A percentile compares a stretch with the other conserved stretches of the same genome.
Evolutionary conservation across 345 rosid genomes (phyloP).

Genomic region (Moricandia moricandioides): DNA sequence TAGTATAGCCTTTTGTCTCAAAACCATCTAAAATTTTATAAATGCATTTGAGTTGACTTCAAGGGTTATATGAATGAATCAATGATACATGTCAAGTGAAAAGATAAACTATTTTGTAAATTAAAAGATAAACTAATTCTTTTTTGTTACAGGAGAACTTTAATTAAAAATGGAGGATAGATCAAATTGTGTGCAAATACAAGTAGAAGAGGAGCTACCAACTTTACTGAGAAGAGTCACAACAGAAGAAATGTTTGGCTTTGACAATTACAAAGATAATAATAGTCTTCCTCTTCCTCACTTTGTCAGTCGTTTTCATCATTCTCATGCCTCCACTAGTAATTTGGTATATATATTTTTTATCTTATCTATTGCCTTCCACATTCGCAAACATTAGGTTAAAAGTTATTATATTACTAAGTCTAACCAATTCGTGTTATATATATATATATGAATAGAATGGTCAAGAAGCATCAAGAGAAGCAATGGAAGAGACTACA

Average conservation of each 20-base stretch:
- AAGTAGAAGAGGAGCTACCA: slow-evolving; percentile 43
- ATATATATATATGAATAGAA: not conserved
- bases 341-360: slow-evolving; percentile 30
- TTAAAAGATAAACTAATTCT: not conserved
- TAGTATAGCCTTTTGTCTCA: not conserved
- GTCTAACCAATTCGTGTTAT: not conserved
- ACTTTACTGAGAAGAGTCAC: slow-evolving; percentile 44
- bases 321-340: slow-evolving; percentile 30
- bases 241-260: slow-evolving; percentile 49
- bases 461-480: slow-evolving; percentile 29
- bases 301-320: slow-evolving; percentile 33
- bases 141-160: not conserved
- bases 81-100: slow-evolving; percentile 9
- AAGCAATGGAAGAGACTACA: slow-evolving; percentile 11
- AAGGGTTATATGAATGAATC: not conserved
- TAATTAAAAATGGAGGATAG: slow-evolving; percentile 36
- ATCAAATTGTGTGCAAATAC: not conserved
- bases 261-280: slow-evolving; percentile 36
- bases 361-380: not conserved
- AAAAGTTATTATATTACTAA: not conserved
- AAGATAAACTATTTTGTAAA: not conserved
- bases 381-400: slow-evolving; percentile 6
- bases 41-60: not conserved
- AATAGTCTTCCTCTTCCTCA: slow-evolving; percentile 8
- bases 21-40: not conserved